Evolutionary conservation across 129 eudicot species (phyloP).

Genomic region (Ambrosia trifida): DNA sequence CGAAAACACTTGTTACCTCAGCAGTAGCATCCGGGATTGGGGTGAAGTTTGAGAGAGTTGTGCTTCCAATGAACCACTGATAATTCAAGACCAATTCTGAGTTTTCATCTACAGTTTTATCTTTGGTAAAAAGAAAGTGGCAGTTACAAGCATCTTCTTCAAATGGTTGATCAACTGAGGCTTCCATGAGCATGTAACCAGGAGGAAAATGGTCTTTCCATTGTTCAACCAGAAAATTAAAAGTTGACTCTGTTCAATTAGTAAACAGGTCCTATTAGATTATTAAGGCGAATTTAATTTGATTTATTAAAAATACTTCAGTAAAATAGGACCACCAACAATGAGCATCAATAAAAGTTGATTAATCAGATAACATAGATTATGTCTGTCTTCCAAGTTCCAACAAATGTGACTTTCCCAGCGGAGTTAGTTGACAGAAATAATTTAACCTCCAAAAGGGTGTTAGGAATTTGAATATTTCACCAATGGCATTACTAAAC

Average conservation of each 20-base stretch:
- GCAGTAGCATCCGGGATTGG: slow-evolving; percentile 66
- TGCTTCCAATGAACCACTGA: slow-evolving; percentile 87
- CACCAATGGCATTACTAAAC: neutral
- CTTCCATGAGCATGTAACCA: slow-evolving; percentile 77
- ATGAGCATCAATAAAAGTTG: slow-evolving; percentile 13
- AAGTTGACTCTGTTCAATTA: slow-evolving; percentile 75
- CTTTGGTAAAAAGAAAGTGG: slow-evolving; percentile 77
- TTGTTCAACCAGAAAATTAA: slow-evolving; percentile 73
- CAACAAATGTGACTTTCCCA: slow-evolving; percentile 5
- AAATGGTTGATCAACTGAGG: slow-evolving; percentile 75
- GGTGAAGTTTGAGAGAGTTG: slow-evolving; percentile 61
- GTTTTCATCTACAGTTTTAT: slow-evolving; percentile 40
- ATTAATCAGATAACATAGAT: slow-evolving; percentile 7
- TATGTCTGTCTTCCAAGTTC: slow-evolving; percentile 4
- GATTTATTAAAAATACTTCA: neutral
- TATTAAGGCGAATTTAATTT: slow-evolving; percentile 1
- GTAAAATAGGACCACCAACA: slow-evolving; percentile 13
- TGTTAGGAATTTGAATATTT: neutral
- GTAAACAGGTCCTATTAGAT: slow-evolving; percentile 13
- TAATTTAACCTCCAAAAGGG: slow-evolving; percentile 15
- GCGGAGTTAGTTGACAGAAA: slow-evolving; percentile 11
- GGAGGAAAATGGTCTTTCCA: slow-evolving; percentile 89
- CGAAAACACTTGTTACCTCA: slow-evolving; percentile 51
- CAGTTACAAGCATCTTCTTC: slow-evolving; percentile 96
- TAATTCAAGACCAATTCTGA: slow-evolving; percentile 63